These are phyloP conservation scores for Hypoxylon sp. DNA, from an alignment of 2,329 filamentous ascomycete genomes.

Conservation along the genomic window DNA sequence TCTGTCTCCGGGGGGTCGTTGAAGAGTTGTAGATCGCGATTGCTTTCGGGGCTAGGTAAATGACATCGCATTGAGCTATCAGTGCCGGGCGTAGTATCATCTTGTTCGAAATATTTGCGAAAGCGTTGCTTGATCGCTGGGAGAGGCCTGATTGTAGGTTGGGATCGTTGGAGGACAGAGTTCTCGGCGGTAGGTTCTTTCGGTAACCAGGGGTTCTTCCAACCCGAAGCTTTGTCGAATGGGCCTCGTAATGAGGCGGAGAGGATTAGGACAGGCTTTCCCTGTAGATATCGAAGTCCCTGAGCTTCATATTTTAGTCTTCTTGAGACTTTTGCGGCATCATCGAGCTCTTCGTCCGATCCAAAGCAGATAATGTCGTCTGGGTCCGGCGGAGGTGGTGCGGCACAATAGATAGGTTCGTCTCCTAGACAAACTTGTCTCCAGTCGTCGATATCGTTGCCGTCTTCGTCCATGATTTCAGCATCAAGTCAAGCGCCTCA, in stretches of 20 bases:
- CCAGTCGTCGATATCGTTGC: slow-evolving; percentile 41
- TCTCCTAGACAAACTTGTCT: slow-evolving; percentile 49
- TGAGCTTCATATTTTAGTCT: slow-evolving; percentile 71
- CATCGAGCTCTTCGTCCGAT: slow-evolving; percentile 71
- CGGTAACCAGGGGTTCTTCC: slow-evolving; percentile 68
- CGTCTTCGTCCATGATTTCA: slow-evolving; percentile 45
- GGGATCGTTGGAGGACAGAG: slow-evolving; percentile 2
- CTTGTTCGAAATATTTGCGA: slow-evolving; percentile 25
- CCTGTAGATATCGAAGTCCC: slow-evolving; percentile 71
- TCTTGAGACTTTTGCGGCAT: slow-evolving; percentile 63
- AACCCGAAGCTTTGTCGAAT: slow-evolving; percentile 66
- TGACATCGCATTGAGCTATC: slow-evolving; percentile 57
- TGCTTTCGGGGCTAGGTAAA: slow-evolving; percentile 57
- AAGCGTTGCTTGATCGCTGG: slow-evolving; percentile 29
- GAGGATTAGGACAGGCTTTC: slow-evolving; percentile 68
- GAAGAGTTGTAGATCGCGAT: slow-evolving; percentile 45
- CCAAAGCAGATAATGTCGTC: slow-evolving; percentile 68
- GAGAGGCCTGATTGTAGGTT: slow-evolving; percentile 15
- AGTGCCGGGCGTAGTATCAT: slow-evolving; percentile 28
- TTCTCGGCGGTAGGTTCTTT: slow-evolving; percentile 32
- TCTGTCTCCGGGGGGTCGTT: slow-evolving; percentile 37
- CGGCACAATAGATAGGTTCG: slow-evolving; percentile 65
- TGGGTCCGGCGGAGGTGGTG: slow-evolving; percentile 51
- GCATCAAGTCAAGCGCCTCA: neutral
- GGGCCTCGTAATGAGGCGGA: slow-evolving; percentile 75